Base-by-base conservation (phyloP, 352 stramenopile genomes). In the Globisporangium camurandrum region DNA sequence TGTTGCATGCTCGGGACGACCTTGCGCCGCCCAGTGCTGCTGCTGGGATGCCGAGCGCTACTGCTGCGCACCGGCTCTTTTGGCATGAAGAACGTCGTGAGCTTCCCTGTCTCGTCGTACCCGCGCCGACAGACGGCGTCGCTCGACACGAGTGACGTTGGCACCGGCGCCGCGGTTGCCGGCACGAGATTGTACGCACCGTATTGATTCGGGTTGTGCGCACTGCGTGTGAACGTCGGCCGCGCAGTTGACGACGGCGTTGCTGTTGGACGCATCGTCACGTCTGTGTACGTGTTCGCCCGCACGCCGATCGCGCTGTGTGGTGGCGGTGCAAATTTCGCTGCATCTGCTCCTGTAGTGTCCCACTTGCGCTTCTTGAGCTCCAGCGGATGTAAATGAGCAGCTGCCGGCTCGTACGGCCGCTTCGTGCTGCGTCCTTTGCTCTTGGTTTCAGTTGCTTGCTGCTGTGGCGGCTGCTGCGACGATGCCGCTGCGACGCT, bases 101-200 rank as follows among this genome's bases (percentile, higher is more conserved):
- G 57, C 56, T 87, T 87, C 30, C 78, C 78, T 0, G 78, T 87
- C 59, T 87, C 75, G 37, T 87, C 78, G 49, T 87, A 87, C 5
- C 75, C 78, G 46, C 75, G 66, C 38, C 78, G 75, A 19, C 71
- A 85, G 8, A 86, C 59, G 0, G 59, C 62, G 20, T 57, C 34
- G 26, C 50, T 54, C 4, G 53, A n/a, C n/a, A n/a, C n/a, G n/a
- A n/a, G 59, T 19, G 36, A 8, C n/a, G 68, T 54, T 49, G 77
- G 64, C 44, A 87, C 60, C 0, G 71, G 69, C 31, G 69, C 49
- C 8, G 71, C 62, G 20, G 40, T 67, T 23, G 69, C 63, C 2
- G 75, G 73, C 4, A 62, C 71, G 39, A 85, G 45, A 46, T 84
- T 78, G 49, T 73, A 87, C 2, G 70, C 66, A 31, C 75, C 78